Evolutionary conservation across 169 alveolate species (phyloP).

Genomic region (Pseudocohnilembus persalinus): DNA sequence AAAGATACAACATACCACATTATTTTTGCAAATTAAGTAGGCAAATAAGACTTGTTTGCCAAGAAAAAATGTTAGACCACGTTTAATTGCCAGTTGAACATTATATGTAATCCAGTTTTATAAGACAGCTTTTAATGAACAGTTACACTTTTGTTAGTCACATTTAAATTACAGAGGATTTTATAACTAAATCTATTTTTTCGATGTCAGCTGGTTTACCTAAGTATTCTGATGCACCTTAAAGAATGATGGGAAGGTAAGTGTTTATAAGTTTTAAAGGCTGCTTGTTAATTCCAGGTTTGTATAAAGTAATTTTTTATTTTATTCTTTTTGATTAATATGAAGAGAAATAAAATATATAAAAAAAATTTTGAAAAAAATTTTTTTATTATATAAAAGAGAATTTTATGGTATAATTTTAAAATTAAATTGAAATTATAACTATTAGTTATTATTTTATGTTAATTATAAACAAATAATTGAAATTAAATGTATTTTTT

Average conservation of each 20-base stretch:
- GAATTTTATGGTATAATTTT: no score
- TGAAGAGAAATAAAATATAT: no score
- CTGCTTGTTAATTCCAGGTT: conserved; percentile 76
- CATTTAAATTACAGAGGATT: conserved; percentile 68
- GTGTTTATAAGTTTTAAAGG: conserved; percentile 93
- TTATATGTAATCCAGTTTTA: conserved; percentile 24
- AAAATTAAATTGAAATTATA: no score
- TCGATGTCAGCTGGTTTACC: conserved; percentile 94
- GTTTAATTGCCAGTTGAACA: neutral
- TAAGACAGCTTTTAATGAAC: conserved; percentile 36
- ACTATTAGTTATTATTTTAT: neutral
- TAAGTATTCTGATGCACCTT: conserved; percentile 89
- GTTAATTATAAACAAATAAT: no score
- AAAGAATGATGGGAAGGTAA: conserved; percentile 96
- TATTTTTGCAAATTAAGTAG: conserved; percentile 49
- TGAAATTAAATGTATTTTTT: no score
- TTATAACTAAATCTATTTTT: conserved; percentile 44
- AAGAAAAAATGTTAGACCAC: neutral
- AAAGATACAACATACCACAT: conserved; percentile 48
- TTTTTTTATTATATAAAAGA: no score
- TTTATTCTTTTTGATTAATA: no score
- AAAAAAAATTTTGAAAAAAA: no score
- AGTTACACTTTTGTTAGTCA: conserved; percentile 63
- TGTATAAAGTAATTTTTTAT: conserved; percentile 23
- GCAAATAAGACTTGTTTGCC: conserved; percentile 5